These are phyloP conservation scores for Catenaria anguillulae DNA, from an alignment of 371 early-diverging fungal genomes.

Conservation along the genomic window DNA sequence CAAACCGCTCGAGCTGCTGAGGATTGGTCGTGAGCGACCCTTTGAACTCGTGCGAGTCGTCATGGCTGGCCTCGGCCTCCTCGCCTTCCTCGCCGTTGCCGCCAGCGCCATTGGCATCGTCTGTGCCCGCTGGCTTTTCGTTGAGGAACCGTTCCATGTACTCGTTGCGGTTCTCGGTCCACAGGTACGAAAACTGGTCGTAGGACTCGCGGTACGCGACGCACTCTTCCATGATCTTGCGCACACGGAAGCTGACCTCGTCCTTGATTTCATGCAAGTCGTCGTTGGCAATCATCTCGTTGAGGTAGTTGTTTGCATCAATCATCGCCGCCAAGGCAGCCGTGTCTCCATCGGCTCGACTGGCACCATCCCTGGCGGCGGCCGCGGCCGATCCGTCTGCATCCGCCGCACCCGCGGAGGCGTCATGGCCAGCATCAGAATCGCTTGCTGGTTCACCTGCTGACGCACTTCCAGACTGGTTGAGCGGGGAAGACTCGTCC, in stretches of 20 bases:
- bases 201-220: slow-evolving; percentile 29
- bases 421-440: slow-evolving; percentile 12
- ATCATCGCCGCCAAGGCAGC: slow-evolving; percentile 8
- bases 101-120: slow-evolving; percentile 16
- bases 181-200: slow-evolving; percentile 40
- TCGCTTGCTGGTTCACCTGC: slow-evolving; percentile 5
- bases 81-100: slow-evolving; percentile 11
- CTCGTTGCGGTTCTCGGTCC: slow-evolving; percentile 44
- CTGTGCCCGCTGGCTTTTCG: slow-evolving; percentile 12
- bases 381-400: slow-evolving; percentile 12
- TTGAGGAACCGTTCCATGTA: slow-evolving; percentile 38
- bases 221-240: slow-evolving; percentile 29
- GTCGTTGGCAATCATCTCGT: slow-evolving; percentile 30
- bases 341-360: slow-evolving; percentile 12
- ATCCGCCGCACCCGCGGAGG: slow-evolving; percentile 10
- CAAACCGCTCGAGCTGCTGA: slow-evolving; percentile 38
- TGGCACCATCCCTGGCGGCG: not conserved
- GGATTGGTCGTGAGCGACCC: slow-evolving; percentile 11
- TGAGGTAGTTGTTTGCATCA: slow-evolving; percentile 32
- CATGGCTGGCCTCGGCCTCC: slow-evolving; percentile 7
- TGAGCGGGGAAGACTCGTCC: not conserved
- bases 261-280: slow-evolving; percentile 18
- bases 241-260: slow-evolving; percentile 22
- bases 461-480: slow-evolving; percentile 1
- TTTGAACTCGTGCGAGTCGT: slow-evolving; percentile 5